Conservation (phyloP, 1,139 yeast species). For the Candida sp. region DNA sequence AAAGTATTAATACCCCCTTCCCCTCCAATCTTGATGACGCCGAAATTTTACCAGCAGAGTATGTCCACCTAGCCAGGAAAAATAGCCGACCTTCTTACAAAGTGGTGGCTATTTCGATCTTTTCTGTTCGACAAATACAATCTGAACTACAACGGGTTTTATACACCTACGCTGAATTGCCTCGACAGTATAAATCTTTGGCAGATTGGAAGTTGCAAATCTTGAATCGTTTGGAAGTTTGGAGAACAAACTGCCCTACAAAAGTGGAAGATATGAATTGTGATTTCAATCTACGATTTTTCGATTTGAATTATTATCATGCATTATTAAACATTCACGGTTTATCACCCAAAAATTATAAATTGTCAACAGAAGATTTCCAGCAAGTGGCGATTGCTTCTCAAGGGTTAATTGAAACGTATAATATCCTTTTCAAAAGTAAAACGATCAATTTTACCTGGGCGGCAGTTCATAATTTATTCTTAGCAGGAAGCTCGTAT, state of each 20-base stretch:
- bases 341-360: slow-evolving; percentile 65
- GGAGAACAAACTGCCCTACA: slow-evolving; percentile 61
- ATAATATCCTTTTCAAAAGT: slow-evolving; percentile 51
- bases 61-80: slow-evolving; percentile 10
- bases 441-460: slow-evolving; percentile 80
- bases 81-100: slow-evolving; percentile 54
- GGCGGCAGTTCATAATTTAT: slow-evolving; percentile 89
- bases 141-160: slow-evolving; percentile 72
- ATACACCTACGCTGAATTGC: slow-evolving; percentile 68
- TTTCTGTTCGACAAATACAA: slow-evolving; percentile 68
- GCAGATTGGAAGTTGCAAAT: slow-evolving; percentile 60
- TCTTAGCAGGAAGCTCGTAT: slow-evolving; percentile 87
- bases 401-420: slow-evolving; percentile 61
- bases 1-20: slow-evolving; percentile 57
- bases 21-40: slow-evolving; percentile 80
- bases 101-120: slow-evolving; percentile 59
- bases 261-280: slow-evolving; percentile 65
- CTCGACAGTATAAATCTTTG: slow-evolving; percentile 55
- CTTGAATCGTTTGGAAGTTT: slow-evolving; percentile 47
- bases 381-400: slow-evolving; percentile 61
- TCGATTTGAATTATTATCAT: slow-evolving; percentile 74
- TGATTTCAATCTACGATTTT: slow-evolving; percentile 66
- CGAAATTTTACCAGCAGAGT: slow-evolving; percentile 38
- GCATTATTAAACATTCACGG: slow-evolving; percentile 73
- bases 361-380: slow-evolving; percentile 52